Base-by-base conservation (phyloP, 805 yeast genomes). In the Zygotorulaspora danielsina region DNA sequence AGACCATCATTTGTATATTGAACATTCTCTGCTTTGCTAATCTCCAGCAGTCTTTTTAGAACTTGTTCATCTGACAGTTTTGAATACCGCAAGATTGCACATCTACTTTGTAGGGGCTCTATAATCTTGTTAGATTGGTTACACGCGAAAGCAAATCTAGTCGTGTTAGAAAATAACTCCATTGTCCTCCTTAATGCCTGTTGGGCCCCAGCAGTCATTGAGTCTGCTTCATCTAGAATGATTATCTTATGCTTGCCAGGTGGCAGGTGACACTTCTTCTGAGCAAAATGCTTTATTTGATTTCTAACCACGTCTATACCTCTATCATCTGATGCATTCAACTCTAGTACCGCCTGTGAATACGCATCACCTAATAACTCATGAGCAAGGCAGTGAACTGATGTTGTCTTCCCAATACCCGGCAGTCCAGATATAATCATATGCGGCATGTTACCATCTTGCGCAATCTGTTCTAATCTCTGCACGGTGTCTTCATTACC, bases 91-190 rank as follows among this genome's bases (percentile, higher is more conserved):
- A 93, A 67, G 41, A 93, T 88, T 2, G 98, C 97, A 68, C 98
- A 93, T 62, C 98, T 79, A 32, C 95, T 83, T 64, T 93, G 98
- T 46, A 93, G 66, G 1, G 98, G 98, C 61, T 93, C 98, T 50
- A 93, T 93, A 63, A 93, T 90, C 63, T 93, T 93, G 63, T 79
- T 83, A 15, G 93, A 81, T 61, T 85, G 95, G 61, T 93, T 93
- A 67, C 98, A 93, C 0, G 97, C 97, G 68, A 93, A 93, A n/a
- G 96, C 97, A 69, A 93, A 93, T 54, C 98, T 75, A 6, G 98
- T 93, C 4, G 97, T 83, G 59, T 84, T 83, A n/a, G 97, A 84
- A 57, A 86, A 90, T 20, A 90, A 73, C 58, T 89, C 97, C 97
- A 88, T 88, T 1, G 96, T 88, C 57, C 97, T 75, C 63, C 97